Base-by-base conservation (phyloP, 805 yeast species). In the Teunomyces barrocoloradensis region DNA sequence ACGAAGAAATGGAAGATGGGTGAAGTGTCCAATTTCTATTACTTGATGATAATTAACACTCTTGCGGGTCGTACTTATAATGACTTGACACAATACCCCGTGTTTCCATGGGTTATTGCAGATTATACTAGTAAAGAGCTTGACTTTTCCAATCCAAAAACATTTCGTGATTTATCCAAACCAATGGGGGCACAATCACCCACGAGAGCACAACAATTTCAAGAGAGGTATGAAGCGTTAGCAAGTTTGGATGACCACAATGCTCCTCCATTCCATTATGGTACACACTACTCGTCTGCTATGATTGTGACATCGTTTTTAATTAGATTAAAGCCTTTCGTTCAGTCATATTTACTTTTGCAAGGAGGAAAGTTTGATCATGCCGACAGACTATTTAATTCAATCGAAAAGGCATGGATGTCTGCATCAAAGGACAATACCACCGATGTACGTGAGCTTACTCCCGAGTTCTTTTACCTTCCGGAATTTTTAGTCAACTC, bases 311-410 rank as follows among this genome's bases (percentile, higher is more conserved):
- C 95, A 0, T 85, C 94, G 0, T 89, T 79, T 55, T 63, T 89
- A 53, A 87, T 89, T 33, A 72, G 97, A 42, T 56, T 89, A 21
- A 79, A 84, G 52, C 97, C 97, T 0, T 87, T 82, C 64, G 92
- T 86, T 2, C 87, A 86, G 45, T 84, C 95, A 0, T 89, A 86
- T 57, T 64, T 88, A 36, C 60, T 87, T 15, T 66, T 90, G 6
- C 97, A 89, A 69, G 96, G 94, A 10, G 96, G 96, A 0, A 84
- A 80, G 47, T 88, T 89, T 69, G 96, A 89, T 52, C 96, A 85
- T 57, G 92, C 96, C 0, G 96, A 89, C 59, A 66, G 97, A 46
- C 63, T 89, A 7, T 89, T 89, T 59, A 77, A 80, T 54, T 86
- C 94, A 0, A 71, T 89, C 25, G 79, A 75, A n/a, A 80, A 85